A percentile compares a stretch with the other conserved stretches of the same genome.
Conservation (phyloP, 2,329 filamentous ascomycete species). For the Fusarium denticulatum region DNA sequence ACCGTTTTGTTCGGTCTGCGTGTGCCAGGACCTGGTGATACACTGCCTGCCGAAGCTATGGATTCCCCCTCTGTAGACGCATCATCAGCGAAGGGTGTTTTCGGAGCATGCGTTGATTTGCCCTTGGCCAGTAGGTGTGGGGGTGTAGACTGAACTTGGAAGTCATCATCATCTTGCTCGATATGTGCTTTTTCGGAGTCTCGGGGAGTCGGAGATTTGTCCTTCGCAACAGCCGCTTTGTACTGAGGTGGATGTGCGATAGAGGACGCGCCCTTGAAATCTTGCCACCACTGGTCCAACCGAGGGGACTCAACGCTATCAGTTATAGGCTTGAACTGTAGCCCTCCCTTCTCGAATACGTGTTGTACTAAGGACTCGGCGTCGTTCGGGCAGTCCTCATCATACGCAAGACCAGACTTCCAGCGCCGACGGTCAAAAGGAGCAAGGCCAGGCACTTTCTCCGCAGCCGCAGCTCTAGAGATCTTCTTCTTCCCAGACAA, state of each 20-base stretch:
- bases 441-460: conserved; percentile 62
- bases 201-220: conserved; percentile 19
- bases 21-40: conserved; percentile 8
- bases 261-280: conserved; percentile 49
- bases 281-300: conserved; percentile 62
- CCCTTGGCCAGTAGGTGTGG: conserved; percentile 48
- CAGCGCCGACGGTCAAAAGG: conserved; percentile 57
- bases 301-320: conserved; percentile 47
- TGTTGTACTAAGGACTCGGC: conserved; percentile 51
- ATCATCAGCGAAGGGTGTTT: conserved; percentile 38
- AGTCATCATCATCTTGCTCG: conserved; percentile 60
- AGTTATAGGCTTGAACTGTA: conserved; percentile 45
- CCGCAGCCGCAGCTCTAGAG: conserved; percentile 56
- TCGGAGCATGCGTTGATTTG: conserved; percentile 30
- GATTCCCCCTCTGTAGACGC: conserved; percentile 48
- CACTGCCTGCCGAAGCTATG: not conserved
- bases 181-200: conserved; percentile 35
- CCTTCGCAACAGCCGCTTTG: conserved; percentile 9
- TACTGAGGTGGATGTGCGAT: conserved; percentile 30
- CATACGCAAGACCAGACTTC: conserved; percentile 43
- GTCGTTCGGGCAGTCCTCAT: conserved; percentile 44
- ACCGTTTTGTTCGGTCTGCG: conserved; percentile 29
- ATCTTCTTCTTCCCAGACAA: conserved; percentile 60
- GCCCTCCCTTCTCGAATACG: conserved; percentile 53
- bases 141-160: conserved; percentile 62